Conservation (phyloP, 2,329 filamentous ascomycete species). For the Fusarium succisae region DNA sequence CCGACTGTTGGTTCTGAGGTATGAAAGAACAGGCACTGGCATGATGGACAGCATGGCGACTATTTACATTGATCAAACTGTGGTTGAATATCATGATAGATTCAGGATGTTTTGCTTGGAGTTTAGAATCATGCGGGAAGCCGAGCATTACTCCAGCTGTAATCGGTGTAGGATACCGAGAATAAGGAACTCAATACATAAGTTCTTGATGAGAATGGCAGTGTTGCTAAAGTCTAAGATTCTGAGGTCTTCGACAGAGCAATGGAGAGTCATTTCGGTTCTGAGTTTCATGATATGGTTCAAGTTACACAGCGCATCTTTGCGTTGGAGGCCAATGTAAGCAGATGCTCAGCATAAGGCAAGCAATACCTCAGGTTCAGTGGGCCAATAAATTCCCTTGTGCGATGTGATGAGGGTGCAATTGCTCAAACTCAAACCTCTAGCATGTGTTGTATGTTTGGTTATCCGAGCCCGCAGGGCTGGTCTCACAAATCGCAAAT, state of each 20-base stretch:
- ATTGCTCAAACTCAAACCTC: conserved; percentile 26
- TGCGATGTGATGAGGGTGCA: conserved; percentile 25
- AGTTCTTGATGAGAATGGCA: not conserved
- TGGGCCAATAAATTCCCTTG: conserved; percentile 17
- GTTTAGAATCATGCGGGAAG: conserved; percentile 13
- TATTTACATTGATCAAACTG: not conserved
- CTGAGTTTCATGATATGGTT: conserved; percentile 3
- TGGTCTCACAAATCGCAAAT: conserved; percentile 11
- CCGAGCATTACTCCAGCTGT: conserved; percentile 15
- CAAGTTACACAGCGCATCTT: conserved; percentile 4
- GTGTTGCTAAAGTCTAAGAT: not conserved
- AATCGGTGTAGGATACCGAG: conserved; percentile 3
- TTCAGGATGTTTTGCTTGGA: not conserved
- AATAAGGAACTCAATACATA: not conserved
- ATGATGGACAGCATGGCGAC: not conserved
- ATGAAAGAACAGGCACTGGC: not conserved
- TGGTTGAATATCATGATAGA: not conserved
- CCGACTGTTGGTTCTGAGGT: not conserved
- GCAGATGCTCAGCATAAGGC: not conserved
- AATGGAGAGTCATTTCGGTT: conserved; percentile 9
- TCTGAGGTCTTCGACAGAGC: not conserved
- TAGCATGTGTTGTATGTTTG: conserved; percentile 27
- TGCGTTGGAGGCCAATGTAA: not conserved
- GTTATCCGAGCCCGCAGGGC: conserved; percentile 16
- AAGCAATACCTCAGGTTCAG: conserved; percentile 7